Evolutionary conservation across 2,329 filamentous ascomycete genomes (phyloP), one percentile per base, ranked within the genome.

Genomic region (Coniochaeta prunicola): DNA sequence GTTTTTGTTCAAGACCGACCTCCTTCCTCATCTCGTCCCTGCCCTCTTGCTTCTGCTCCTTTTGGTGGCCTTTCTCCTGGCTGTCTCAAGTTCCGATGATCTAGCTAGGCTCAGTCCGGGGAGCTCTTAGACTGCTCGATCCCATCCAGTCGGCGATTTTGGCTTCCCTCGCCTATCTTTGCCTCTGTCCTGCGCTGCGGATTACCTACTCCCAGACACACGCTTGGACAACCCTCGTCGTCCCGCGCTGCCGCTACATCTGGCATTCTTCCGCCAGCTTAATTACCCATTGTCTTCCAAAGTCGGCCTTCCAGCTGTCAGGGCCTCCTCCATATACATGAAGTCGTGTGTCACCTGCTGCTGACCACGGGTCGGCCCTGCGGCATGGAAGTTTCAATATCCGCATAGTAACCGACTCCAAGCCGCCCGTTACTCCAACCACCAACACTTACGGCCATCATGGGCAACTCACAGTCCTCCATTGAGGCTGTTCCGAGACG

Each of bases 391-490:
- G 59, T 67, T 64, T 67, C 68, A 70, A 71, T 71, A 67, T 66
- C 65, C 61, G 69, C 68, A 70, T 76, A 74, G 67, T 64, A 66
- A 67, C 67, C 63, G 68, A 63, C 63, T 69, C 64, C 69, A 67
- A 68, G 63, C 57, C 61, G 60, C 59, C 63, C 65, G 61, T 60
- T 59, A 62, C 59, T 61, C 64, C 62, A 50, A 42, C 59, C 53
- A 53, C 57, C 40, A 45, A 59, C 61, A 56, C 19, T 12, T 17
- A 12, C 59, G 57, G 55, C 61, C 66, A 70, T 59, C 63, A 83
- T 83, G 80, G 80, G 80, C 58, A 83, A 83, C 67, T 69, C 73
- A 53, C 69, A 76, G 59, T 83, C 79, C 50, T 68, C 74, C 64
- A 76, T 80, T 69, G 73, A 73, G 67, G 69, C 71, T 42, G 54